Evolutionary conservation across 495 filamentous ascomycete genomes (phyloP), one percentile per base, ranked within the genome.

Genomic region (Xylaria intraflava): DNA sequence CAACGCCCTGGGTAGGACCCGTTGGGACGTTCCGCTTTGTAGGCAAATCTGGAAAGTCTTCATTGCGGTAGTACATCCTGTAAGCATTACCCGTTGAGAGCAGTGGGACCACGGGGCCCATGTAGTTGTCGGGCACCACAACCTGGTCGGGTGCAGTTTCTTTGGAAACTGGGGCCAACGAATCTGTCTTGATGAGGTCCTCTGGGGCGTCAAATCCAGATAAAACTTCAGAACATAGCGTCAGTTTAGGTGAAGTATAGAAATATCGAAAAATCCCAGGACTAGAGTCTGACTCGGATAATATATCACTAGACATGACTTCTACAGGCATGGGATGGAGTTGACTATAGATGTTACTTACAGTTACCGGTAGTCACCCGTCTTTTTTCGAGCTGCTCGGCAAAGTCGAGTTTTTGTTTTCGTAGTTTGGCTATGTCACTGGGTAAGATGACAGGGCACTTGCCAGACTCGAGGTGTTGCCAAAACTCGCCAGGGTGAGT

Each of bases 401-500:
- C 51, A 56, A 61, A 55, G 8, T 52, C 44, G 23, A 58, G 35
- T 12, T 45, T 53, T 50, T 60, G 26, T 22, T 56, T 19, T 43
- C 58, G 53, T 12, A 50, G 45, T 8, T 42, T 46, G 16, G 31
- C 41, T n/a, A 68, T 12, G 8, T 66, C 56, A 2, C 55, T 58
- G 23, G 56, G 57, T 8, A 43, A 56, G 35, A 70, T 57, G 1
- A 23, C 33, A 8, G 27, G 19, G 33, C 68, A 70, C 1, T 55
- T 19, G 35, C 53, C 46, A 0, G 22, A 51, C 24, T 73, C 67
- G 6, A 71, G 55, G 20, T 73, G 70, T 8, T 27, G 31, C 31
- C 67, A 47, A 53, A 66, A 62, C 27, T 1, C 33, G 22, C 44
- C 54, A 9, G 51, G 49, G 3, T 35, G n/a, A 5, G 2, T 24